Evolutionary conservation across 495 filamentous ascomycete species (phyloP).

Genomic region (Neurospora terricola): DNA sequence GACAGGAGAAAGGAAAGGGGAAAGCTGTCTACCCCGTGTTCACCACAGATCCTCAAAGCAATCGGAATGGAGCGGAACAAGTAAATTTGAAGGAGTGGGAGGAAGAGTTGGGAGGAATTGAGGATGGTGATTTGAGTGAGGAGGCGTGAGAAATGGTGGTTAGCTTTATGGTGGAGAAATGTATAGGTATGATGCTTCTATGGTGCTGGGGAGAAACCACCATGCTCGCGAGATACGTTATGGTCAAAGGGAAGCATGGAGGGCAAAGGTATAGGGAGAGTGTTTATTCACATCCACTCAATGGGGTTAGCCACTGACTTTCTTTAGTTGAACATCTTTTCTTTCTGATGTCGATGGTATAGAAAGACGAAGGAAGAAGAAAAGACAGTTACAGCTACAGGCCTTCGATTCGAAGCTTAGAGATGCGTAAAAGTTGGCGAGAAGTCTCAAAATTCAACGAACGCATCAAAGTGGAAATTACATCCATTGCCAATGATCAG

Average conservation of each 20-base stretch:
- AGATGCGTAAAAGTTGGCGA: not conserved
- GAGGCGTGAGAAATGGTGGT: not conserved
- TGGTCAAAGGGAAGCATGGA: too few relatives aligned
- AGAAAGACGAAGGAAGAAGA: not conserved
- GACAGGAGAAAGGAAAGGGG: not conserved
- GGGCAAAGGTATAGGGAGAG: too few relatives aligned
- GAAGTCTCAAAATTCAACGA: not conserved
- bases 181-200: not conserved
- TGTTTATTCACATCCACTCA: too few relatives aligned
- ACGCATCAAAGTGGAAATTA: not conserved
- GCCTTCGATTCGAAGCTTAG: not conserved
- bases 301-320: too few relatives aligned
- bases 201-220: not conserved
- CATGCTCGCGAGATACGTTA: not conserved
- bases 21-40: not conserved
- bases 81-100: not conserved
- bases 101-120: not conserved
- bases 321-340: too few relatives aligned
- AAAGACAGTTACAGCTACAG: not conserved
- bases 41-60: too few relatives aligned
- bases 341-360: too few relatives aligned
- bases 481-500: not conserved
- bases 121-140: not conserved
- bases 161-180: not conserved
- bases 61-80: not conserved